Base-by-base conservation (phyloP, 2,329 filamentous ascomycete species). In the Phoma herbarum region DNA sequence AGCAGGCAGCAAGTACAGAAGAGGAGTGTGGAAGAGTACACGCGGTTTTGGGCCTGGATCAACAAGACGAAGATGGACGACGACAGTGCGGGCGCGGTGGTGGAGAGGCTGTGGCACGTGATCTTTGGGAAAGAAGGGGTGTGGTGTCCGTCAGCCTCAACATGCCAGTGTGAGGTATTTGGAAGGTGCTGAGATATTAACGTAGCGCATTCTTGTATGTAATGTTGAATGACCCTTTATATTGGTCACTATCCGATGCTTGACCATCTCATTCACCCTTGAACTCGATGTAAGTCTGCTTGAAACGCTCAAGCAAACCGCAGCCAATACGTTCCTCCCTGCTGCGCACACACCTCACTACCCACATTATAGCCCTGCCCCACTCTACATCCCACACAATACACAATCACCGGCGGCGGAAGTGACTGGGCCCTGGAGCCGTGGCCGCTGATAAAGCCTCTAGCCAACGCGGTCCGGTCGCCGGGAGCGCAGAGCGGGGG, bases 121-220 rank as follows among this genome's bases (percentile, higher is more conserved):
- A 62, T 72, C 9, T 72, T 72, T 56, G 69, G 68, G 6, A 61
- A 44, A 29, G 63, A 64, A 31, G 50, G 61, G 9, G 57, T 65
- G 22, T 69, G 60, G 62, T 78, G 75, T 59, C 64, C 67, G 2
- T 55, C 63, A 20, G 46, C 52, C 22, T 39, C 47, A 33, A 49
- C 61, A 43, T 77, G 75, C 58, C 64, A 61, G 45, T 72, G 67
- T 51, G 60, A 66, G 23, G 50, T 76, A n/a, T 78, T 65, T 53
- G 65, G 57, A 10, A 61, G 47, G 18, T 58, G 55, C 26, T 58
- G 31, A 35, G 31, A 7, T 6, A 7, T 6, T n/a, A 6, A 5
- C 31, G 31, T 18, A 2, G 8, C 11, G 5, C 2, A 14, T 18
- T 8, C 5, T 35, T 35, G 6, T 8, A 35, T 3, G 14, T 33